Base-by-base conservation (phyloP, 129 eudicot genomes). In the Chrysanthemum makinoi region DNA sequence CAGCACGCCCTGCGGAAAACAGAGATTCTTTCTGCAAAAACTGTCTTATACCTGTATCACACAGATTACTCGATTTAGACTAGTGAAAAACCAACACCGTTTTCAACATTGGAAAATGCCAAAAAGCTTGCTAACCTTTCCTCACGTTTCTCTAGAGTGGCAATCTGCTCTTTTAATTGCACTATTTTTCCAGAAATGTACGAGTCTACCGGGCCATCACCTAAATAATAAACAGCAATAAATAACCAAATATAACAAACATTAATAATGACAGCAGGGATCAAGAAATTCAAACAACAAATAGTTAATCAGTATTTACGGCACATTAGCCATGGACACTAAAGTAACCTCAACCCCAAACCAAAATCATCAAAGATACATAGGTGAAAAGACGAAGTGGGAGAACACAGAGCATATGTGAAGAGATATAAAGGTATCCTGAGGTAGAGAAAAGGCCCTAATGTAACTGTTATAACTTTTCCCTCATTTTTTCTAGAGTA, bases 1-100 rank as follows among this genome's bases (percentile, higher is more conserved):
- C 99, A 90, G 83, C 99, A 94, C 39, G 99, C 97, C 81, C 99
- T 86, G 74, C 96, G 80, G 48, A 94, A 94, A 66, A 94, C 99
- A 9, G 99, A 94, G 68, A 90, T 86, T 81, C 86, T 87, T 75
- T 89, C 97, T 3, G 99, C 99, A 81, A 95, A 95, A 58, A 95
- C 99, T 22, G 97, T 84, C 85, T 88, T 95, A 80, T 95, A 95
- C 85, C 99, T 95, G 88, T 61, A 74, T 65, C 80, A 77, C 46
- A 52, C 65, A 72, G 46, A 71, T 56, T 63, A 35, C 67, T 80
- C 70, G 69, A 63, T 60, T 68, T 46, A 35, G 47, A 48, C 13
- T 26, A 48, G 43, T 39, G 55, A 19, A 48, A 65, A 55, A 3
- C 17, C 33, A 17, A 68, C 59, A 39, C 30, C 24, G 2, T 51